Evolutionary conservation across 768 basidiomycete genomes (phyloP).

Genomic region (Nidularia pulvinata): DNA sequence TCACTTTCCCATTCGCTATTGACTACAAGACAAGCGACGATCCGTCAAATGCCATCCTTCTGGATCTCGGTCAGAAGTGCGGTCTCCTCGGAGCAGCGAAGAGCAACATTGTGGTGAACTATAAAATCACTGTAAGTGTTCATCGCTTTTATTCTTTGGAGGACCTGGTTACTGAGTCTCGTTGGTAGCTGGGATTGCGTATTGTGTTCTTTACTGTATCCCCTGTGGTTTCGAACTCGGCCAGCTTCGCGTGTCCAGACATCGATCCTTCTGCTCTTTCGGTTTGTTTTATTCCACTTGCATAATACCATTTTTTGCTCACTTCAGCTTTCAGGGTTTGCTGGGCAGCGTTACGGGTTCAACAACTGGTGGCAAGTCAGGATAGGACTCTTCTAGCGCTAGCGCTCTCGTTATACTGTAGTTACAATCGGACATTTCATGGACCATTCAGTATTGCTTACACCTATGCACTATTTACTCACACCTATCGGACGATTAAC

Average conservation of each 20-base stretch:
- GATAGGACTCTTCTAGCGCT: background rate
- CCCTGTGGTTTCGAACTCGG: slow-evolving; percentile 60
- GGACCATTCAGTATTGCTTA: too few species aligned
- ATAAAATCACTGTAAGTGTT: slow-evolving; percentile 61
- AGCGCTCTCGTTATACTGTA: too few species aligned
- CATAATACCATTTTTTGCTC: background rate
- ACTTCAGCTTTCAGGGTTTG: background rate
- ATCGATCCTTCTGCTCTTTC: slow-evolving; percentile 28
- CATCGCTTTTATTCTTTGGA: background rate
- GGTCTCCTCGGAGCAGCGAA: slow-evolving; percentile 43
- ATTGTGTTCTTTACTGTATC: slow-evolving; percentile 67
- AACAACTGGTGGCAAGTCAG: slow-evolving; percentile 2
- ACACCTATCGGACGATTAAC: too few species aligned
- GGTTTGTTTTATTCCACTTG: slow-evolving; percentile 13
- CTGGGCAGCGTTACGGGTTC: background rate
- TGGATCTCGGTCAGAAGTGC: slow-evolving; percentile 65
- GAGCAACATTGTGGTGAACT: slow-evolving; percentile 55
- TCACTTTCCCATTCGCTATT: slow-evolving; percentile 77
- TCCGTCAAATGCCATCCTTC: slow-evolving; percentile 52
- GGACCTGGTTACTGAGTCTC: slow-evolving; percentile 1
- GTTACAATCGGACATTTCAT: too few species aligned
- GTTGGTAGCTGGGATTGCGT: slow-evolving; percentile 55
- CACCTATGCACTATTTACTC: too few species aligned
- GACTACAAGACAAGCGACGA: slow-evolving; percentile 56
- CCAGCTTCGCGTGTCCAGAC: slow-evolving; percentile 64